These are phyloP conservation scores for Tolypocladium cylindrosporum DNA, from an alignment of 2,329 filamentous ascomycete species.

Conservation along the genomic window DNA sequence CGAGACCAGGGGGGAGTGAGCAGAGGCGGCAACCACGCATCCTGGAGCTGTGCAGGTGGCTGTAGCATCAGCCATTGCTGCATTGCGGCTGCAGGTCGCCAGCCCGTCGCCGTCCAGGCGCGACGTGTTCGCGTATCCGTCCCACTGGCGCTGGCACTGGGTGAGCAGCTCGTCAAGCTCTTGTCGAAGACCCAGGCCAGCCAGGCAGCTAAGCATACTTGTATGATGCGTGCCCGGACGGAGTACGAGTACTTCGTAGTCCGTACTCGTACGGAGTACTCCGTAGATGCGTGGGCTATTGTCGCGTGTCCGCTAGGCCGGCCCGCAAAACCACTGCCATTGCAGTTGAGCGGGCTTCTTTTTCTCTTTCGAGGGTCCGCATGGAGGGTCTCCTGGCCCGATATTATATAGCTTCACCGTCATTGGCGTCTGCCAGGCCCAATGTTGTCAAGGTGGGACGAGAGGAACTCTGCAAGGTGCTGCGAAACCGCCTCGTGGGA, in stretches of 20 bases:
- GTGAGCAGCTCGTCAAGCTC: background rate
- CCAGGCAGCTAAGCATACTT: background rate
- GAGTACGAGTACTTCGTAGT: too few species aligned
- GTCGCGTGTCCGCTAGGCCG: background rate
- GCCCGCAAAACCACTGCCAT: background rate
- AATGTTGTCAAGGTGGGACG: background rate
- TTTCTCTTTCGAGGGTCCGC: background rate
- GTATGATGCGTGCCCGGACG: background rate
- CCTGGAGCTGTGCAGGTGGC: background rate
- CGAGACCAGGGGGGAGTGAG: conserved; percentile 1
- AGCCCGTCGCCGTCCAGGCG: conserved; percentile 1
- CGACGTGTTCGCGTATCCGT: conserved; percentile 5
- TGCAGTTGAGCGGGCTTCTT: background rate
- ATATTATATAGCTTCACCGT: background rate
- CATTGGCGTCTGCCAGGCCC: background rate
- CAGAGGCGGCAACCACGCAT: background rate
- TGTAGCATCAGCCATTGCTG: background rate
- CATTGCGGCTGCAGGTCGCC: conserved; percentile 3
- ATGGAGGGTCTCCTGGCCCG: background rate
- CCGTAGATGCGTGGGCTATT: background rate
- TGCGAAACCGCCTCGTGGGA: background rate
- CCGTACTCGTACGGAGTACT: too few species aligned
- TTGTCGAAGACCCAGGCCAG: background rate
- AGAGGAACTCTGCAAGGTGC: background rate
- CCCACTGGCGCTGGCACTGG: background rate